A percentile compares a stretch with the other conserved stretches of the same genome.
Evolutionary conservation across 345 rosid genomes (phyloP).

Genomic region (Cardamine resedifolia): DNA sequence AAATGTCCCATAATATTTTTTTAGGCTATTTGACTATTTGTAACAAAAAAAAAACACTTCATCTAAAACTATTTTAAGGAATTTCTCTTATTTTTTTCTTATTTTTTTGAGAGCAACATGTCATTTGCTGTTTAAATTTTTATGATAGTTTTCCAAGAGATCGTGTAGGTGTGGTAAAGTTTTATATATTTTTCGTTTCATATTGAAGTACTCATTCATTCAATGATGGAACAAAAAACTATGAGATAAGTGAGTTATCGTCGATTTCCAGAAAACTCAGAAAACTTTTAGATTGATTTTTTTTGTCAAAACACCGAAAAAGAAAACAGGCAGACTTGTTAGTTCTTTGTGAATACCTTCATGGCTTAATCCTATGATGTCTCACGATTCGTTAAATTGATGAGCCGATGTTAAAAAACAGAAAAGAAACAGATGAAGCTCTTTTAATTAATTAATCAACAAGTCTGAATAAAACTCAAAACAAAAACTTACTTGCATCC

Average conservation of each 20-base stretch:
- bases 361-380: not conserved
- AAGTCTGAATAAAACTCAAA: not conserved
- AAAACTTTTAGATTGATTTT: not conserved
- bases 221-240: not conserved
- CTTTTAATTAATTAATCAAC: not conserved
- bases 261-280: not conserved
- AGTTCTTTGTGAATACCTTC: too few relatives aligned
- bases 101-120: not conserved
- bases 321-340: not conserved
- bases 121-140: not conserved
- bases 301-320: not conserved
- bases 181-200: too few relatives aligned
- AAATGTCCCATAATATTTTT: too few relatives aligned
- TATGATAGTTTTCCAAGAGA: not conserved
- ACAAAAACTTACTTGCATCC: not conserved
- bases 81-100: too few relatives aligned
- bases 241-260: not conserved
- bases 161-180: not conserved
- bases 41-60: too few relatives aligned
- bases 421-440: not conserved
- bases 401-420: not conserved
- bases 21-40: too few relatives aligned
- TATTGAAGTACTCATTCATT: not conserved
- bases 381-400: not conserved
- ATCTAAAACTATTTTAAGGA: too few relatives aligned